Evolutionary conservation across 1,139 yeast genomes (phyloP).

Genomic region (Wickerhamiella infanticola): DNA sequence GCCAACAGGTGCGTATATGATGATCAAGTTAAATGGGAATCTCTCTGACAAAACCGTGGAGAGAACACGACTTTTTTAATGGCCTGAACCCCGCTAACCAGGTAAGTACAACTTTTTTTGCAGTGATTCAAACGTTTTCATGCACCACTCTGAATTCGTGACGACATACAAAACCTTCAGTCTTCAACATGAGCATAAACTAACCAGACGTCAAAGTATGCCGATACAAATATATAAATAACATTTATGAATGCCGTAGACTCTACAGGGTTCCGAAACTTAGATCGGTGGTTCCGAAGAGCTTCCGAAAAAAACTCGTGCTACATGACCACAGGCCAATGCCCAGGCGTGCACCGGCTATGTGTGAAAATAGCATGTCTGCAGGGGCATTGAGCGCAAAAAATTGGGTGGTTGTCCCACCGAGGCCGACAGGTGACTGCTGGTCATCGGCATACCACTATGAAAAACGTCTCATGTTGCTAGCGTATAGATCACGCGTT

Average conservation of each 20-base stretch:
- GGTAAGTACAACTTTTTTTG: neutral
- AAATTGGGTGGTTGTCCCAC: no score
- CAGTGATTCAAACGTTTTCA: conserved; percentile 18
- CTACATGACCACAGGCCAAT: no score
- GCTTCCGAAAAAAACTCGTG: no score
- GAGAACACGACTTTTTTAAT: conserved; percentile 15
- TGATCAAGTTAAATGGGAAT: conserved; percentile 21
- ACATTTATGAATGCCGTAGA: neutral
- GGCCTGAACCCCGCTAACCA: conserved; percentile 10
- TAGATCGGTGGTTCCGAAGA: no score
- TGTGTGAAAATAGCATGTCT: no score
- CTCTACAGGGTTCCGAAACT: no score
- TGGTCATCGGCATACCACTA: no score
- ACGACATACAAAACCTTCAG: conserved; percentile 22
- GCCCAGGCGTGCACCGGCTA: no score
- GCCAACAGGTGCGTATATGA: conserved; percentile 6
- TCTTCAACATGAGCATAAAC: conserved; percentile 22
- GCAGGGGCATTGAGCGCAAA: no score
- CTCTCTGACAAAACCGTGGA: conserved; percentile 26
- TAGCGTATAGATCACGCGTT: neutral
- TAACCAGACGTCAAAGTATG: conserved; percentile 2
- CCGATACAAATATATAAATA: neutral
- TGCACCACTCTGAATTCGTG: conserved; percentile 24
- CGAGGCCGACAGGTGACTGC: no score
- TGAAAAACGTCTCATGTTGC: no score